Base-by-base conservation (phyloP, 768 basidiomycete genomes). In the Termitomyces eurrhizus region DNA sequence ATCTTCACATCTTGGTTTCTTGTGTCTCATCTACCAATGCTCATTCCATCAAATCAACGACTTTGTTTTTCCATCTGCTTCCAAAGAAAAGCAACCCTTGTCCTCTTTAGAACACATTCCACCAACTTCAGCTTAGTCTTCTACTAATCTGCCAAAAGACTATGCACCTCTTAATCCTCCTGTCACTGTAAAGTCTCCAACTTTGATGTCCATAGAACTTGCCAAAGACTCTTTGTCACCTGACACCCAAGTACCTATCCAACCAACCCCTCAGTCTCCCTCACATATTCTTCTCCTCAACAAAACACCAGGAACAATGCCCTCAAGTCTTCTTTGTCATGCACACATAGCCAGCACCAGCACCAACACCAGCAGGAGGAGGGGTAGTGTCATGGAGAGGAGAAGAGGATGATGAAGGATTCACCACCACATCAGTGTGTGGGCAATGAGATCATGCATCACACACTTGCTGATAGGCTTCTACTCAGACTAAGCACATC, bases 1-100 rank as follows among this genome's bases (percentile, higher is more conserved):
- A 24, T 45, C 44, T 90, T 55, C 82, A 77, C 63, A 78, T 81
- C 61, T 78, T 90, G 56, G 78, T 90, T 53, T 89, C 89, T 39
- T 91, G 89, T 62, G 73, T 88, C 51, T 77, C 84, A 24, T 82
- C 79, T 21, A 68, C 74, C 44, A 74, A 74, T 60, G 66, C 79
- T n/a, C 82, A 83, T 58, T 67, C 70, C 51, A 62, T 80, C 54
- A 85, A 45, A 67, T 77, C 58, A 78, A 78, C 64, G 65, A 61
- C 67, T 58, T 55, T 49, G 63, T 60, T 46, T 63, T 68, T 60
- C 33, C 57, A 60, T 59, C 70, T 61, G 56, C 59, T 52, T 72
- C 62, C 44, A 65, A 68, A 58, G 68, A 72, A 75, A 69, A 77
- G 70, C 68, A 69, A 29, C 45, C 53, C 3, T 56, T 61, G 7